Conservation (phyloP, 306 rosid genomes). For the Nissolia schottii region DNA sequence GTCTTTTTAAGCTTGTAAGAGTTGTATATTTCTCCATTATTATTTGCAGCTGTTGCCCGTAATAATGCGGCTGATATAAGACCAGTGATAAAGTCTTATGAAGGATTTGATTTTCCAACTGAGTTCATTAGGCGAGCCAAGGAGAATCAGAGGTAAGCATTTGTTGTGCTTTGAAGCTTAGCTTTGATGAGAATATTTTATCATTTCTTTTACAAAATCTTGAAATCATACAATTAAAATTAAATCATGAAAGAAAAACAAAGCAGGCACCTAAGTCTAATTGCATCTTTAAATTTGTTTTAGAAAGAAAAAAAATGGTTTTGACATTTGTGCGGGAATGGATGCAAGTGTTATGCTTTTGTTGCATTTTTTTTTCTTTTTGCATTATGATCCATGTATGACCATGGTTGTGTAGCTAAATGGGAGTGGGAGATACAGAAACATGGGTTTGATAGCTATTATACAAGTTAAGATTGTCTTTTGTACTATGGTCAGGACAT, state of each 20-base stretch:
- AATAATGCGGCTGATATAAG: constrained; percentile 84
- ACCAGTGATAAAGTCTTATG: constrained; percentile 75
- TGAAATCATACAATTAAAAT: neutral
- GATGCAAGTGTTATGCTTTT: neutral
- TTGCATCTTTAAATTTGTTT: no score
- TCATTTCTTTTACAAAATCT: neutral
- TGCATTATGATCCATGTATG: neutral
- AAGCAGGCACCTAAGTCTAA: no score
- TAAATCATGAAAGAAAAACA: neutral
- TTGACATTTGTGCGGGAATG: no score
- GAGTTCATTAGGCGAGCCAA: constrained; percentile 86
- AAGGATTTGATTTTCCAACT: constrained; percentile 75
- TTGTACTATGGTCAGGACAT: no score
- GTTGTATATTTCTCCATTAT: constrained; percentile 14
- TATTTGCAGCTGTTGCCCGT: constrained; percentile 79
- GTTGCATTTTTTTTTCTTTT: neutral
- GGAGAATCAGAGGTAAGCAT: constrained; percentile 72
- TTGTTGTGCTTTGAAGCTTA: no score
- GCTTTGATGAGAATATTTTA: neutral
- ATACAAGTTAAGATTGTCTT: neutral
- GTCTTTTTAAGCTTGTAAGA: constrained; percentile 11
- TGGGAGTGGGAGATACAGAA: neutral
- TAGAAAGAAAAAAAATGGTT: no score
- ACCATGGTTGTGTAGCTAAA: no score
- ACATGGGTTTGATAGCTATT: neutral